A percentile compares a stretch with the other conserved stretches of the same genome.
Conservation (phyloP, 345 rosid species). For the Bretschneidera sinensis region DNA sequence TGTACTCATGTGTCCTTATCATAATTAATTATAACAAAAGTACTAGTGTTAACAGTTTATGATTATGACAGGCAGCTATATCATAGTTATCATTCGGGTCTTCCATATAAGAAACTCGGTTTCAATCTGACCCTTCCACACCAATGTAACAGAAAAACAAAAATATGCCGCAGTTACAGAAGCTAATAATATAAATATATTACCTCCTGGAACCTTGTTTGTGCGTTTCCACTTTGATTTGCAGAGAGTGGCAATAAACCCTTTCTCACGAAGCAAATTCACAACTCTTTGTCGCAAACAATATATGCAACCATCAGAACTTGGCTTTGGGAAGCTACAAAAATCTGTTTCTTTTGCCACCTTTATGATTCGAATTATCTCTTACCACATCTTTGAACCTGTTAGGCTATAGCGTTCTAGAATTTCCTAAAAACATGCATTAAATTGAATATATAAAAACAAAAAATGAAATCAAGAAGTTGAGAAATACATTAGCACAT, state of each 20-base stretch:
- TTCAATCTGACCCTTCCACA: too few relatives aligned
- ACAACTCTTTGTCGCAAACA: conserved; percentile 35
- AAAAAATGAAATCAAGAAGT: too few relatives aligned
- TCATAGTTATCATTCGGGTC: too few relatives aligned
- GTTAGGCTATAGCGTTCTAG: conserved; percentile 22
- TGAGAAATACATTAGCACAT: too few relatives aligned
- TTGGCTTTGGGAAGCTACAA: conserved; percentile 27
- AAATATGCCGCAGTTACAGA: too few relatives aligned
- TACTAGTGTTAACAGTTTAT: too few relatives aligned
- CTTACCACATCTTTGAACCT: conserved; percentile 28
- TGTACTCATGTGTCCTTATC: conserved; percentile 30
- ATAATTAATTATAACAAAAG: too few relatives aligned
- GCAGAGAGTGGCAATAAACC: conserved; percentile 30
- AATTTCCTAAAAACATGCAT: conserved; percentile 33
- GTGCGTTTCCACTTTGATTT: conserved; percentile 42
- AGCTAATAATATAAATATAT: too few relatives aligned
- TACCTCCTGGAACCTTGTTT: conserved; percentile 40
- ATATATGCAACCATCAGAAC: conserved; percentile 21
- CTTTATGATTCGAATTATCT: conserved; percentile 23
- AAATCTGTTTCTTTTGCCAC: conserved; percentile 16
- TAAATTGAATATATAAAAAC: too few relatives aligned
- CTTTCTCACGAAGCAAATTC: conserved; percentile 23
- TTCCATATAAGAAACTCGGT: too few relatives aligned
- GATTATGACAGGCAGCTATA: too few relatives aligned
- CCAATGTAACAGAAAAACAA: too few relatives aligned